phyloP scores from a whole-genome alignment of 2,329 filamentous ascomycete genomes.

The Diaporthe sp. region DNA sequence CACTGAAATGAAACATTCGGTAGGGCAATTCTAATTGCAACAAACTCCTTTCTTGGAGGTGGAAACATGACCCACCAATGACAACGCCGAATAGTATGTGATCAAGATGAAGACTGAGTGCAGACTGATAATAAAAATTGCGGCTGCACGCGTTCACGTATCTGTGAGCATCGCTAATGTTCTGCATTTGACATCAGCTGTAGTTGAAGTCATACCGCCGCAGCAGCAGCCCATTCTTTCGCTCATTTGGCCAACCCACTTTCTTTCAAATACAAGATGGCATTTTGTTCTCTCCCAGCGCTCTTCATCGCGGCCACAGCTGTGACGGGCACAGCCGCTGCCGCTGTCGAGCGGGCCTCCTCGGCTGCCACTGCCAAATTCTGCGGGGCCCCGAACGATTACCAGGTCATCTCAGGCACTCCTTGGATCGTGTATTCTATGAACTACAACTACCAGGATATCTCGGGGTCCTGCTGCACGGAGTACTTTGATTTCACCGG shows the following conservation, averaged over 20 bases:
- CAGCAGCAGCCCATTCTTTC: neutral
- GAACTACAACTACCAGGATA: slow-evolving; percentile 53
- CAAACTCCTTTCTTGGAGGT: slow-evolving; percentile 11
- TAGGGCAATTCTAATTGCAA: slow-evolving; percentile 12
- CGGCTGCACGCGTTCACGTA: neutral
- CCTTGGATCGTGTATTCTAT: slow-evolving; percentile 58
- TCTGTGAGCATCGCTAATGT: no score
- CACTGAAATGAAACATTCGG: slow-evolving; percentile 32
- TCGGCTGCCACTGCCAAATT: slow-evolving; percentile 30
- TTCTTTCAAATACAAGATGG: slow-evolving; percentile 21
- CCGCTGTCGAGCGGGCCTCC: slow-evolving; percentile 3
- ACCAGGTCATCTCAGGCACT: slow-evolving; percentile 48
- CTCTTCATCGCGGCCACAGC: slow-evolving; percentile 22
- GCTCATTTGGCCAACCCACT: neutral
- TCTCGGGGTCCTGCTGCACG: slow-evolving; percentile 52
- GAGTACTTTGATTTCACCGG: slow-evolving; percentile 49
- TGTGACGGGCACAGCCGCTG: neutral
- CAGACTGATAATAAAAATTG: neutral
- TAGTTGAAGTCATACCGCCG: neutral
- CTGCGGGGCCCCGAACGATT: slow-evolving; percentile 41
- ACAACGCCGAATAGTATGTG: neutral
- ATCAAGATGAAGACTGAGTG: neutral
- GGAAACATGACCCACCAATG: slow-evolving; percentile 26
- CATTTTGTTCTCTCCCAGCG: slow-evolving; percentile 6
- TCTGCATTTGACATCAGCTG: neutral